These are phyloP conservation scores for Hippophae tibetana DNA, from an alignment of 306 rosid species.

Conservation along the genomic window DNA sequence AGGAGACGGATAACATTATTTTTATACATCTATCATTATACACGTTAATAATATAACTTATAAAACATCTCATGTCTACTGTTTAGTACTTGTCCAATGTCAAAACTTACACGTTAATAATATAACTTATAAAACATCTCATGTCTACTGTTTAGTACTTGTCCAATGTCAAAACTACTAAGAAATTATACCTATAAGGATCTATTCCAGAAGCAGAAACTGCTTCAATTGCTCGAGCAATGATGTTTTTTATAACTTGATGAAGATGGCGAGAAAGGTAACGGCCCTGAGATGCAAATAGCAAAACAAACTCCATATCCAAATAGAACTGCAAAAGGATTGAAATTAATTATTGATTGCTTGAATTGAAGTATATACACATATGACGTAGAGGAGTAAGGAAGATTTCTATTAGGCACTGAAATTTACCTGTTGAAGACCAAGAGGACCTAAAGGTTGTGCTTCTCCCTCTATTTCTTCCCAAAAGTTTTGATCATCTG, in stretches of 20 bases:
- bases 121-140: too few relatives aligned
- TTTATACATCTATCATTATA: too few relatives aligned
- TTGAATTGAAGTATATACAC: not conserved
- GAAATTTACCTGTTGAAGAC: conserved; percentile 75
- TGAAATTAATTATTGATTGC: not conserved
- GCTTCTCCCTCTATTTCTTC: conserved; percentile 62
- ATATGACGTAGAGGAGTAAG: not conserved
- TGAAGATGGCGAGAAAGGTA: conserved; percentile 72
- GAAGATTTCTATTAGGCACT: too few relatives aligned
- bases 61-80: too few relatives aligned
- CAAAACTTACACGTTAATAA: too few relatives aligned
- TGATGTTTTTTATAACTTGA: conserved; percentile 69
- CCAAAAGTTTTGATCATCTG: conserved; percentile 87
- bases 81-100: too few relatives aligned
- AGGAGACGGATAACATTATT: too few relatives aligned
- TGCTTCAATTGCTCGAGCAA: conserved; percentile 62
- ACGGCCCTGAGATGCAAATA: conserved; percentile 83
- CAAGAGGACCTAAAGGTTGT: conserved; percentile 65
- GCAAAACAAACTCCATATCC: conserved; percentile 92
- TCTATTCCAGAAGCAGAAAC: conserved; percentile 74
- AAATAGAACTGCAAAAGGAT: conserved; percentile 61
- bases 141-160: too few relatives aligned
- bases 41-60: too few relatives aligned
- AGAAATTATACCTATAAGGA: conserved; percentile 58
- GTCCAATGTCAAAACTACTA: too few relatives aligned